Percentiles rank a stretch among this genome's conserved stretches.
These are phyloP conservation scores for Leishmania major DNA, from an alignment of 208 protist species.

Conservation along the genomic window DNA sequence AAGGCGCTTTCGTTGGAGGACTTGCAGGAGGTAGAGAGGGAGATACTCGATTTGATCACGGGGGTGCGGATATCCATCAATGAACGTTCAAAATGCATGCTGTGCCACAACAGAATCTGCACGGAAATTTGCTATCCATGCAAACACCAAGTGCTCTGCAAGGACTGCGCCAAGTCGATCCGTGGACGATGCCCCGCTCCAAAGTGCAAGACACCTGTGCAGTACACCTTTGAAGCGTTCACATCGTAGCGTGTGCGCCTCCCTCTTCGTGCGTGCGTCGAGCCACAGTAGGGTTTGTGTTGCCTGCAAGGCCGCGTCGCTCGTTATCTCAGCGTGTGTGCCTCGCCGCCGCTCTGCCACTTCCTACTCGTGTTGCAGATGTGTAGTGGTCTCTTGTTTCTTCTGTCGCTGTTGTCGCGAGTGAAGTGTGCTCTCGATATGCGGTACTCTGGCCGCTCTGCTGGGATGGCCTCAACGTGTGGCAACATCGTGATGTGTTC, in stretches of 20 bases:
- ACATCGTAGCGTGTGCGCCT: constrained; percentile 38
- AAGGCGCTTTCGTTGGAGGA: constrained; percentile 57
- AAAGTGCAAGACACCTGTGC: constrained; percentile 55
- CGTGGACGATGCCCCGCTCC: constrained; percentile 68
- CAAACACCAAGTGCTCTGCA: constrained; percentile 90
- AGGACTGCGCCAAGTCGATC: constrained; percentile 74
- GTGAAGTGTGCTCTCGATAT: background rate
- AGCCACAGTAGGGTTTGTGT: background rate
- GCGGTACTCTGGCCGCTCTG: background rate
- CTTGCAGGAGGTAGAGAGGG: constrained; percentile 82
- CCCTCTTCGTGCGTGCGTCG: background rate
- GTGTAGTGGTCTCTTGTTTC: background rate
- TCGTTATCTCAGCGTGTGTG: background rate
- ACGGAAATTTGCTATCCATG: constrained; percentile 92
- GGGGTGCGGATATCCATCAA: constrained; percentile 78
- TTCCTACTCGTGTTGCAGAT: background rate
- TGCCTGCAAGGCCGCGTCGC: background rate
- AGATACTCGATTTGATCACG: constrained; percentile 82
- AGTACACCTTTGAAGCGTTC: constrained; percentile 78
- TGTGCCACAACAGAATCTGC: constrained; percentile 70
- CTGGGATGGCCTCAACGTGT: background rate
- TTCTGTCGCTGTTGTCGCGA: background rate
- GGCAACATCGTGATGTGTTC: background rate
- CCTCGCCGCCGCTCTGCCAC: background rate
- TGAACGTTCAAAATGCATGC: constrained; percentile 83